These are phyloP conservation scores for Albatrellus sp. DNA, from an alignment of 1,284 basidiomycete species.

Conservation along the genomic window DNA sequence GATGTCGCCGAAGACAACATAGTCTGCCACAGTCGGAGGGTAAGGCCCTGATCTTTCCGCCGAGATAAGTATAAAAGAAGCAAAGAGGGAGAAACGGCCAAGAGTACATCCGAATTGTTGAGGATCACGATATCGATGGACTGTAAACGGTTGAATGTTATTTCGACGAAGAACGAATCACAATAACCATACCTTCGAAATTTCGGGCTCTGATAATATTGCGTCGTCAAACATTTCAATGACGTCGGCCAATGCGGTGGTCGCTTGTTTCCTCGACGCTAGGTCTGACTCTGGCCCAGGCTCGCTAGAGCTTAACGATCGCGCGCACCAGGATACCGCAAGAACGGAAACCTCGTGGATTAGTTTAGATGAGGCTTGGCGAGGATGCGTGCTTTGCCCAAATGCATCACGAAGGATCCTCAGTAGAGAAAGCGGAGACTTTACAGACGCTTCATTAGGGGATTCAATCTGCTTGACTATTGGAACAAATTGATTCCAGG, in stretches of 20 bases:
- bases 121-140: conserved; percentile 32
- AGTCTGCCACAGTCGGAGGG: conserved; percentile 29
- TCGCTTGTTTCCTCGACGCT: no score
- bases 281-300: background rate
- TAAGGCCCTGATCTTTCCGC: conserved; percentile 23
- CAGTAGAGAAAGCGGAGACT: conserved; percentile 16
- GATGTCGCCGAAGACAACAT: conserved; percentile 24
- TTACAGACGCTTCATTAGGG: conserved; percentile 5
- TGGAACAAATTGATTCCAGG: conserved; percentile 28
- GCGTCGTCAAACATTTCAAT: conserved; percentile 27
- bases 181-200: conserved; percentile 25
- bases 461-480: conserved; percentile 14
- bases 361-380: background rate
- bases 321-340: no score
- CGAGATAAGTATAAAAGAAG: conserved; percentile 36
- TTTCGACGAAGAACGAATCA: conserved; percentile 1
- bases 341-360: no score
- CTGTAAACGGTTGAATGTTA: conserved; percentile 17
- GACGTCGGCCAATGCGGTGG: conserved; percentile 20
- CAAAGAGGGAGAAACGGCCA: conserved; percentile 28
- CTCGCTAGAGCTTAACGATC: no score
- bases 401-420: conserved; percentile 12
- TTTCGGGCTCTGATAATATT: conserved; percentile 26
- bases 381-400: conserved; percentile 8
- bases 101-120: conserved; percentile 25